Evolutionary conservation across 495 filamentous ascomycete genomes (phyloP).

Genomic region (Letharia lupina): DNA sequence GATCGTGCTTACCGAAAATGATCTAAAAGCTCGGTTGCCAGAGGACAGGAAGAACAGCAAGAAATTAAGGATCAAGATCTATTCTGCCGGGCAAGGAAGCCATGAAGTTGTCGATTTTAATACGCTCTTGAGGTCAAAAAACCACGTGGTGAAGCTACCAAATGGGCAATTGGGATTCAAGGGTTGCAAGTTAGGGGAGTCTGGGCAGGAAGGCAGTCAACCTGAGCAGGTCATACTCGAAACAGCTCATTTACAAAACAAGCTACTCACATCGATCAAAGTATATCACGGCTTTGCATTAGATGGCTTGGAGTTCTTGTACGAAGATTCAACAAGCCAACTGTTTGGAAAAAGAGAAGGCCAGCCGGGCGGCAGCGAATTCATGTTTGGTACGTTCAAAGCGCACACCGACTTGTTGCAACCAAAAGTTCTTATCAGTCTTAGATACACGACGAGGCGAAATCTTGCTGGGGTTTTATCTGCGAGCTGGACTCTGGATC

Average conservation of each 20-base stretch:
- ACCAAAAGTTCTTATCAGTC: constrained; percentile 17
- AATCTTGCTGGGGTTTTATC: constrained; percentile 76
- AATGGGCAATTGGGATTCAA: constrained; percentile 66
- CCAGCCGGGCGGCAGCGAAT: constrained; percentile 64
- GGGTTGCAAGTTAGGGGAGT: constrained; percentile 67
- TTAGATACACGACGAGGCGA: constrained; percentile 80
- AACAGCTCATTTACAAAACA: constrained; percentile 56
- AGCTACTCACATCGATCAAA: constrained; percentile 64
- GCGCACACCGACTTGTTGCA: not conserved
- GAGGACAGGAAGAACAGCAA: constrained; percentile 58
- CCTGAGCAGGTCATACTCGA: constrained; percentile 68
- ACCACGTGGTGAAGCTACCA: constrained; percentile 62
- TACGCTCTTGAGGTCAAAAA: constrained; percentile 56
- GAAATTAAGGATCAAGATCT: constrained; percentile 60
- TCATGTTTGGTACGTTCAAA: constrained; percentile 57
- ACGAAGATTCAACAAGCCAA: constrained; percentile 80
- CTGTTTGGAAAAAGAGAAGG: constrained; percentile 82
- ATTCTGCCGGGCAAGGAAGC: constrained; percentile 64
- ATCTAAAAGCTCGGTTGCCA: constrained; percentile 60
- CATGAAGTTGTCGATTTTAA: constrained; percentile 66
- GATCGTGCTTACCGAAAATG: constrained; percentile 62
- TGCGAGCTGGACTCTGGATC: constrained; percentile 76
- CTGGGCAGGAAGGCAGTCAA: constrained; percentile 61
- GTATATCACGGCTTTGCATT: constrained; percentile 72
- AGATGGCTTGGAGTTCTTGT: constrained; percentile 86